phyloP scores from a whole-genome alignment of 768 basidiomycete genomes.

The Naganishia kalamii region DNA sequence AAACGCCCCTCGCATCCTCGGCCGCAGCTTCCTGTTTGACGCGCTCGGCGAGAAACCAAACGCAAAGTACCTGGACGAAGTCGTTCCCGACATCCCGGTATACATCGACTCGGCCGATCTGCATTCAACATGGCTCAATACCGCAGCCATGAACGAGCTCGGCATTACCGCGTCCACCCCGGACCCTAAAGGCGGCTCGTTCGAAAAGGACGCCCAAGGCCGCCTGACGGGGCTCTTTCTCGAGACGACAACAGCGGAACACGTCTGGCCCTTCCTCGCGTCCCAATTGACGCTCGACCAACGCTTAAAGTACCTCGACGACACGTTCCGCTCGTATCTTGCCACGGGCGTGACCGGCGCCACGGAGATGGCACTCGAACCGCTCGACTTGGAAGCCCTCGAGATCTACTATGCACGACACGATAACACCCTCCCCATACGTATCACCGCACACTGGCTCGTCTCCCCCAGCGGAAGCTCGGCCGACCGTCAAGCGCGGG shows the following conservation, averaged over 20 bases:
- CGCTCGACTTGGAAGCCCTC: slow-evolving; percentile 22
- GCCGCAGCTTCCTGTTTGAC: slow-evolving; percentile 22
- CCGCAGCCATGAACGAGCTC: slow-evolving; percentile 22
- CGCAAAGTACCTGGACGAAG: slow-evolving; percentile 22
- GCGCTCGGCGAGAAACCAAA: slow-evolving; percentile 16
- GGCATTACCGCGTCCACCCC: slow-evolving; percentile 20
- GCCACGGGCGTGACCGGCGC: slow-evolving; percentile 26
- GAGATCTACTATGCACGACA: slow-evolving; percentile 17
- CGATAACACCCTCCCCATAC: slow-evolving; percentile 21
- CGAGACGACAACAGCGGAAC: slow-evolving; percentile 26
- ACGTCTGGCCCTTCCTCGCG: slow-evolving; percentile 30
- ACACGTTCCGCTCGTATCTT: slow-evolving; percentile 19
- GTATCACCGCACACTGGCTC: slow-evolving; percentile 23
- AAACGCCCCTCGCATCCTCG: slow-evolving; percentile 6
- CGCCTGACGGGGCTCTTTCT: slow-evolving; percentile 26
- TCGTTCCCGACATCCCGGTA: slow-evolving; percentile 26
- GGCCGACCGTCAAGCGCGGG: slow-evolving; percentile 15
- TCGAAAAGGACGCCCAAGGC: slow-evolving; percentile 27
- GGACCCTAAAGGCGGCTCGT: slow-evolving; percentile 26
- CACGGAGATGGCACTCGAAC: slow-evolving; percentile 26
- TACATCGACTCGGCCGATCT: slow-evolving; percentile 29
- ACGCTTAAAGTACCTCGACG: slow-evolving; percentile 14
- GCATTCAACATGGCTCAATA: slow-evolving; percentile 29
- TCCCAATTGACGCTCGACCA: slow-evolving; percentile 5
- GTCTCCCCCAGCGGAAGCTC: slow-evolving; percentile 16